These are phyloP conservation scores for Metschnikowia picachoensis DNA, from an alignment of 805 yeast genomes.

Conservation along the genomic window DNA sequence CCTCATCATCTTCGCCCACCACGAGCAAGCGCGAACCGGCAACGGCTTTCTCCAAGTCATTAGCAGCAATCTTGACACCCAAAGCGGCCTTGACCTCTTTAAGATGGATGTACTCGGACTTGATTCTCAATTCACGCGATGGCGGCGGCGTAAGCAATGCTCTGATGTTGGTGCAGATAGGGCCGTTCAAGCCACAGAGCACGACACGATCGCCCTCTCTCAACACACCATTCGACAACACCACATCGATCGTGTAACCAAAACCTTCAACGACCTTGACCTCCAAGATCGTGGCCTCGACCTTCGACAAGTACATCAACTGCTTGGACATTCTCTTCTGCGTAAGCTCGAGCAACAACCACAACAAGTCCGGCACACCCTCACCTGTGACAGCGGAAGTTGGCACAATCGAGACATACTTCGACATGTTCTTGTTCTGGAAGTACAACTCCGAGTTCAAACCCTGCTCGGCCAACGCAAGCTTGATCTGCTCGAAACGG, in stretches of 20 bases:
- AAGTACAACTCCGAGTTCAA: conserved; percentile 94
- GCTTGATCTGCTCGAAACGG: conserved; percentile 77
- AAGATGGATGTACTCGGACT: conserved; percentile 94
- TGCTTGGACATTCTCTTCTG: conserved; percentile 99
- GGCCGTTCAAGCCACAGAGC: conserved; percentile 97
- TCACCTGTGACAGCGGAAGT: conserved; percentile 99
- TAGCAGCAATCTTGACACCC: conserved; percentile 98
- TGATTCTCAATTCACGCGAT: conserved; percentile 89
- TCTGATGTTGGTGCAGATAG: conserved; percentile 92
- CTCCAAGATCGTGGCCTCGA: conserved; percentile 95
- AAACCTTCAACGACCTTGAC: conserved; percentile 98
- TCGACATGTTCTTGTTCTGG: conserved; percentile 91
- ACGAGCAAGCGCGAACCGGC: conserved; percentile 96
- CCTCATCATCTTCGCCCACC: conserved; percentile 96
- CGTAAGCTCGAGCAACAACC: conserved; percentile 91
- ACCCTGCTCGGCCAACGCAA: conserved; percentile 96
- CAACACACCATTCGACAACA: conserved; percentile 92
- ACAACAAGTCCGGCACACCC: conserved; percentile 98
- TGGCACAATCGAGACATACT: conserved; percentile 94
- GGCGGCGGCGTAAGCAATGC: conserved; percentile 98
- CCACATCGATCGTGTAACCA: conserved; percentile 98
- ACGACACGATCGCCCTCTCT: conserved; percentile 95
- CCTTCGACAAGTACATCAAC: conserved; percentile 88
- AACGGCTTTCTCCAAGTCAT: conserved; percentile 96
- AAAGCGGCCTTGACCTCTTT: conserved; percentile 98